Percentiles rank a stretch among this genome's conserved stretches.
phyloP scores from a whole-genome alignment of 495 filamentous ascomycete genomes.

The Pyrenula aspistea region DNA sequence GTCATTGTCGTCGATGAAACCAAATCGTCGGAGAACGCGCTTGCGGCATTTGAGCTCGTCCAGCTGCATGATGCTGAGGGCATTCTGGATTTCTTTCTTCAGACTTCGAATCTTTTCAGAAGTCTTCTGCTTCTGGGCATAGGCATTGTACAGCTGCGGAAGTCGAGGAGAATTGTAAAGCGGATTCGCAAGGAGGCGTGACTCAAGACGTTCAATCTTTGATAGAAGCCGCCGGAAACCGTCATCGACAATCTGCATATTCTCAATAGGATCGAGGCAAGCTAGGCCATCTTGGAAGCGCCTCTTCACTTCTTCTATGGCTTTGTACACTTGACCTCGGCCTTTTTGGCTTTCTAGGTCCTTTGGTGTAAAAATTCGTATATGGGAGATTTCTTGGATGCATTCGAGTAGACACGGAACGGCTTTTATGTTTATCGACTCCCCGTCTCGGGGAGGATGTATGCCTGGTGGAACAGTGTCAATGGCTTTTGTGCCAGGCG shows the following conservation, averaged over 20 bases:
- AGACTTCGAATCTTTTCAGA: conserved; percentile 66
- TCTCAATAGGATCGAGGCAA: conserved; percentile 80
- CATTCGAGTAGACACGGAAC: conserved; percentile 79
- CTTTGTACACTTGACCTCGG: conserved; percentile 51
- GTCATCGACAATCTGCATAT: conserved; percentile 86
- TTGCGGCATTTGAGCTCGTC: conserved; percentile 95
- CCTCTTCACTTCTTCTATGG: conserved; percentile 60
- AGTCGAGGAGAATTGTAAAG: conserved; percentile 80
- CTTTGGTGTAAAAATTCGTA: conserved; percentile 68
- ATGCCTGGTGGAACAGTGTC: conserved; percentile 53
- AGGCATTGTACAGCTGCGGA: conserved; percentile 70
- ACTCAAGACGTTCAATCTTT: conserved; percentile 95
- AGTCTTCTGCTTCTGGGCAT: conserved; percentile 66
- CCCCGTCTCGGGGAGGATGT: conserved; percentile 49
- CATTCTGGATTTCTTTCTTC: conserved; percentile 76
- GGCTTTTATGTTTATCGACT: conserved; percentile 64
- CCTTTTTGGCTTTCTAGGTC: conserved; percentile 52
- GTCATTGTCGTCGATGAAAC: conserved; percentile 88
- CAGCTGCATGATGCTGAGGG: conserved; percentile 75
- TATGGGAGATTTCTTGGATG: conserved; percentile 61
- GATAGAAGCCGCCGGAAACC: conserved; percentile 80
- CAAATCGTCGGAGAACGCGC: conserved; percentile 89
- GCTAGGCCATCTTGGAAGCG: conserved; percentile 92
- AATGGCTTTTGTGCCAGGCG: conserved; percentile 42
- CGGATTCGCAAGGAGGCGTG: conserved; percentile 76